Conservation (phyloP, 306 rosid species). For the Dryas drummondii region DNA sequence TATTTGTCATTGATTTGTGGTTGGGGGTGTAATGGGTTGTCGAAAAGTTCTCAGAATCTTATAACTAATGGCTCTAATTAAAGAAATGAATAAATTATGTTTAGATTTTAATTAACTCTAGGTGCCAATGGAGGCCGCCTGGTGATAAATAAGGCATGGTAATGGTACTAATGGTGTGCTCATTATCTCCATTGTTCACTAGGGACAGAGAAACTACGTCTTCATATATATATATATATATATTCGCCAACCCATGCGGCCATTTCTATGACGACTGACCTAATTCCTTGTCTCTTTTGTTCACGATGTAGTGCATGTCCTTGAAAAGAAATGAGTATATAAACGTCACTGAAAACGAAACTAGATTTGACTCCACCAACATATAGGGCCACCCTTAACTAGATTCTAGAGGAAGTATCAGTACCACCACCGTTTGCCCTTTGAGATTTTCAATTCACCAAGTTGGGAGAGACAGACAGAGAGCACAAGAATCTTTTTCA, state of each 20-base stretch:
- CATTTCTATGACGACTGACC: constrained; percentile 5
- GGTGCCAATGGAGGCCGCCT: too few relatives aligned
- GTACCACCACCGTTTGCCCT: not conserved
- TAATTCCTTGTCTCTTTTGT: constrained; percentile 29
- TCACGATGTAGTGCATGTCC: constrained; percentile 12
- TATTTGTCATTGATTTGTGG: too few relatives aligned
- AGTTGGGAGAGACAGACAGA: too few relatives aligned
- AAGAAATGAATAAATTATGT: too few relatives aligned
- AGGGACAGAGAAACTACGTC: constrained; percentile 17
- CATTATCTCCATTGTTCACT: constrained; percentile 20
- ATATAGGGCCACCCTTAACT: too few relatives aligned
- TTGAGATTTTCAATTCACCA: constrained; percentile 1
- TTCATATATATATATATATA: not conserved
- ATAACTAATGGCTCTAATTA: not conserved
- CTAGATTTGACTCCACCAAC: not conserved
- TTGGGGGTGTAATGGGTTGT: not conserved
- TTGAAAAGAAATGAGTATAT: not conserved
- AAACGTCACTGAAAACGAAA: not conserved
- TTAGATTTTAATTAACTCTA: too few relatives aligned
- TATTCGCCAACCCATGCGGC: constrained; percentile 10
- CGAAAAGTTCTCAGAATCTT: constrained; percentile 16
- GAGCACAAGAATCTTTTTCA: too few relatives aligned
- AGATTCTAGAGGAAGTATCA: not conserved
- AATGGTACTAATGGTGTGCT: constrained; percentile 21
- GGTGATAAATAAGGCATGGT: not conserved